Evolutionary conservation across 2,329 filamentous ascomycete genomes (phyloP).

Genomic region (Fusarium paranaense): DNA sequence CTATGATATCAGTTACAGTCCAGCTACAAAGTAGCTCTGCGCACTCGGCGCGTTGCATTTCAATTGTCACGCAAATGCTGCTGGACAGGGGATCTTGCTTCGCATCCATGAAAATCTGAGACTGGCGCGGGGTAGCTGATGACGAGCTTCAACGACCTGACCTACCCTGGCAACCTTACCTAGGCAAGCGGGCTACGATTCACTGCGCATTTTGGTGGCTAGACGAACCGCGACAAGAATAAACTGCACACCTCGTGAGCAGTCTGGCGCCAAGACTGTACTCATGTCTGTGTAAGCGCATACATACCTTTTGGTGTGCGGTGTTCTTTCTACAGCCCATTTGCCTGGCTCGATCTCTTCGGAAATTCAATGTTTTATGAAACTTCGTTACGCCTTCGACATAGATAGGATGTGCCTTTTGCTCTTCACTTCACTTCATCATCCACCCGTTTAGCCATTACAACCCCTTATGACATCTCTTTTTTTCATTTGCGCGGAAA

Average conservation of each 20-base stretch:
- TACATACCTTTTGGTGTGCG: neutral
- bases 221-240: neutral
- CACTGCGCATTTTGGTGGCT: neutral
- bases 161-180: neutral
- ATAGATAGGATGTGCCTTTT: constrained; percentile 17
- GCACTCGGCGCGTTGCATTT: constrained; percentile 18
- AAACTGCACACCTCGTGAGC: neutral
- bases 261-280: neutral
- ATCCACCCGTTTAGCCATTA: neutral
- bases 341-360: neutral
- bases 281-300: neutral
- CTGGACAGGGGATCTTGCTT: constrained; percentile 12
- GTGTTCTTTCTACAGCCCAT: neutral
- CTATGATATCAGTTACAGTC: constrained; percentile 49
- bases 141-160: constrained; percentile 11
- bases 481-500: constrained; percentile 32
- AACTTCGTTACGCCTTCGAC: neutral
- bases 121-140: constrained; percentile 29
- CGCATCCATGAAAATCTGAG: constrained; percentile 21
- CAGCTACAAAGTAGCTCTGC: constrained; percentile 20
- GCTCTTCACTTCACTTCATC: neutral
- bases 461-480: constrained; percentile 30
- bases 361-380: neutral
- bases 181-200: neutral
- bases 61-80: constrained; percentile 15